A percentile compares a stretch with the other conserved stretches of the same genome.
Conservation (phyloP, 2,329 filamentous ascomycete genomes). For the Monilinia aucupariae region DNA sequence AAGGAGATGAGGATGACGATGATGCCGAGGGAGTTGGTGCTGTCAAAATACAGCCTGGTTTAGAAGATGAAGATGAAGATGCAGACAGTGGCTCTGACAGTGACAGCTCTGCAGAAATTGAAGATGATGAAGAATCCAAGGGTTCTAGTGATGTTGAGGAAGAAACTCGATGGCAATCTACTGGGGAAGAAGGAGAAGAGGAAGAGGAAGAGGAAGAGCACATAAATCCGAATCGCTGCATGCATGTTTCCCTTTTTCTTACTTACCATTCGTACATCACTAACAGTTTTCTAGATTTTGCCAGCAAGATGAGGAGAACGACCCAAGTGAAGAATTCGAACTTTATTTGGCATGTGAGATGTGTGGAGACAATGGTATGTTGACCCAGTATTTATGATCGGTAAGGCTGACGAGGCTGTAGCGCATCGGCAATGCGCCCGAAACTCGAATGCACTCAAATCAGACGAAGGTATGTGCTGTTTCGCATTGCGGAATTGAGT, state of each 20-base stretch:
- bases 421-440: slow-evolving; percentile 89
- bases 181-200: slow-evolving; percentile 43
- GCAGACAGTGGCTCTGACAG: slow-evolving; percentile 33
- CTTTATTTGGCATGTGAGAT: slow-evolving; percentile 68
- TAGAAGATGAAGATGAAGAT: slow-evolving; percentile 37
- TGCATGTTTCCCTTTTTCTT: slow-evolving; percentile 45
- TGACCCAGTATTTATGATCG: slow-evolving; percentile 22
- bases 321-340: slow-evolving; percentile 76
- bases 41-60: slow-evolving; percentile 35
- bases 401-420: slow-evolving; percentile 47
- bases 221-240: slow-evolving; percentile 54
- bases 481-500: not conserved
- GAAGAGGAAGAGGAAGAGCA: slow-evolving; percentile 52
- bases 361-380: slow-evolving; percentile 80
- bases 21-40: slow-evolving; percentile 35
- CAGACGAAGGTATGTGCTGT: slow-evolving; percentile 53
- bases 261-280: slow-evolving; percentile 6
- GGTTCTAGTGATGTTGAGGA: slow-evolving; percentile 55
- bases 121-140: slow-evolving; percentile 50
- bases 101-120: slow-evolving; percentile 27
- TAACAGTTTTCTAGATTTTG: slow-evolving; percentile 62
- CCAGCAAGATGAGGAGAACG: slow-evolving; percentile 73
- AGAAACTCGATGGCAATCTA: slow-evolving; percentile 49
- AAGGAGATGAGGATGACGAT: slow-evolving; percentile 40
- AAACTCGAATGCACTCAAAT: slow-evolving; percentile 57